Evolutionary conservation across 1,284 basidiomycete genomes (phyloP), one percentile per base, ranked within the genome.

Genomic region (Prillingera fragicola): DNA sequence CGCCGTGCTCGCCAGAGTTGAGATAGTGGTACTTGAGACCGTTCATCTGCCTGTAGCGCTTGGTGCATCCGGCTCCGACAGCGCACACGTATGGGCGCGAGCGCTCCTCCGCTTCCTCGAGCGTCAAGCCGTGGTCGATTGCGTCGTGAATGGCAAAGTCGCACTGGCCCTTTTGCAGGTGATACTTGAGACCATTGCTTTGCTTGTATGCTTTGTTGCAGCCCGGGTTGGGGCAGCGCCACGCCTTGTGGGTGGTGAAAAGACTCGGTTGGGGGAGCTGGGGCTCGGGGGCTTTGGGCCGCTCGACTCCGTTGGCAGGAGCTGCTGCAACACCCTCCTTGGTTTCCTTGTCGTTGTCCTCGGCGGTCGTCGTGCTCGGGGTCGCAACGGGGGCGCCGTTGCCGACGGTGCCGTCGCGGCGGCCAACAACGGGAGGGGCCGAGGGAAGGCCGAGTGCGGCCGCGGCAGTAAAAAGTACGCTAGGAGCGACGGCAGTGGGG

Each of bases 141-240:
- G 72, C 72, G 81, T 89, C 60, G 79, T 71, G 84, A 3, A 87
- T 85, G 1, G 86, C 85, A 69, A 88, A 90, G 67, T 88, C 89
- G 73, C 91, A 97, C 56, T 85, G 86, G 4, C 65, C 68, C 54
- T 69, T 68, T 38, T 88, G 84, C 70, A 92, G 84, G 73, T 98
- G 94, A 72, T 97, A 97, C 76, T 98, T 97, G 60, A 98, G 78
- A 1, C 87, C 87, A 64, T 89, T 89, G 50, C 89, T 90, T 74
- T 97, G 94, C 77, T 97, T 97, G 79, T 98, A 98, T 34, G 83
- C 83, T 78, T 98, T 98, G 76, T 91, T 92, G 77, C 94, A 98
- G 45, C 95, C 94, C 0, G 87, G 84, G 59, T 94, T 94, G 13
- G 90, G 90, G 75, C 94, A 98, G 54, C 85, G 81, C 82, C 94